Evolutionary conservation across 768 basidiomycete species (phyloP), one percentile per base, ranked within the genome.

Genomic region (Phaeotremella skinneri): DNA sequence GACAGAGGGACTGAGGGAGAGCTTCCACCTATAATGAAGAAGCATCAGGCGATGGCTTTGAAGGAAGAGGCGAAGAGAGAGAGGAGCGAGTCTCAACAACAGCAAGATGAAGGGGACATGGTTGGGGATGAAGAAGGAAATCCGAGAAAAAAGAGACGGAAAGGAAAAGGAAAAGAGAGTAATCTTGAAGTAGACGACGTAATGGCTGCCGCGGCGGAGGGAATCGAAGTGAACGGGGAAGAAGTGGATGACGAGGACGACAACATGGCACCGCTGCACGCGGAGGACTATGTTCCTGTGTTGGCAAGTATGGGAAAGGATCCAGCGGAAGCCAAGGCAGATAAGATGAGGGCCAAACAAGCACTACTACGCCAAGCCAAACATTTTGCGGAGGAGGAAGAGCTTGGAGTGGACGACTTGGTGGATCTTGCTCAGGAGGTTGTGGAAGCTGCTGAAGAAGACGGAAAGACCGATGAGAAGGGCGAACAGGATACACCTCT

Each of bases 71-170:
- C 43, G 43, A 45, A 45, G 21, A 13, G 43, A 21, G 43, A 45
- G 43, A 45, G 43, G 21, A 23, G 21, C 23, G 43, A 13, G 6
- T 45, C 43, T 13, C 11, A 21, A 6, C 23, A 7, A 13, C 43
- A 20, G 21, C 9, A 63, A 62, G 51, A 41, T 59, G 42, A 59
- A 51, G 54, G 45, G 43, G 25, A 29, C 56, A 54, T 50, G 50
- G 55, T 49, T 13, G 53, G 34, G 27, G 37, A 37, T 3, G 55
- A 31, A 34, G 50, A 48, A 34, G 29, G 50, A 60, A 43, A 20
- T 45, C 43, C 43, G 85, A 84, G 66, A 64, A 80, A 42, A 80
- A 26, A 42, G 68, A 54, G 29, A 81, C 78, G 49, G 77, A 78
- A 13, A 26, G 48, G 27, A 49, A 41, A 55, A 41, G 30, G 51